Evolutionary conservation across 1,284 basidiomycete species (phyloP), one percentile per base, ranked within the genome.

Genomic region (Volvariella volvacea): DNA sequence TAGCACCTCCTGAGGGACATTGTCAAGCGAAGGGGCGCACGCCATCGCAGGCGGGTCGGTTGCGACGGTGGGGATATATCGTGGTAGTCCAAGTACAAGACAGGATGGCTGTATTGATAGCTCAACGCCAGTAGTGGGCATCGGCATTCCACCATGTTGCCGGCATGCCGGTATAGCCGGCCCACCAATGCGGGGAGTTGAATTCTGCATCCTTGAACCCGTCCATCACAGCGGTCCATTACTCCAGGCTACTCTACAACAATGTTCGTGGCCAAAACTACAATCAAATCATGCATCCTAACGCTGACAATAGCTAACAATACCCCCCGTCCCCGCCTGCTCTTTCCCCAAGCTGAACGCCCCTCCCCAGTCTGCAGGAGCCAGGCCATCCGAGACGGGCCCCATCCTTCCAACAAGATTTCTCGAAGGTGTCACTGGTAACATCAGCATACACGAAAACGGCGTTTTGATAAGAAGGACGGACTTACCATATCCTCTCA

Each of bases 1-100:
- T 34, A 91, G 71, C 48, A 91, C 69, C 60, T 89, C 84, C 51
- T 73, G 71, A 22, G 88, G 88, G 39, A 90, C 56, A 12, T 57
- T 55, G 39, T 64, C 57, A 47, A 68, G 48, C 14, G 57, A 52
- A 4, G 34, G 34, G 6, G 34, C 19, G n/a, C 15, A 39, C 22
- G 32, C 43, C 16, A 37, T 47, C 17, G 48, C 36, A 21, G 43
- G 39, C 36, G 48, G 39, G 28, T 40, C 48, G 46, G 52, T 54
- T 45, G 46, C 6, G 25, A 12, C 6, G 25, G 6, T 6, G 25
- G 6, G 25, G 25, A 6, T 28, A 28, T 12, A 28, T 6, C 25
- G 6, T 28, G 6, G 25, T 28, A 6, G 25, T 28, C 12, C 25
- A 28, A 12, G 25, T n/a, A n/a, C n/a, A n/a, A n/a, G n/a, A n/a